phyloP scores from a whole-genome alignment of 1,284 basidiomycete species.

The Pseudozyma hubeiensis region DNA sequence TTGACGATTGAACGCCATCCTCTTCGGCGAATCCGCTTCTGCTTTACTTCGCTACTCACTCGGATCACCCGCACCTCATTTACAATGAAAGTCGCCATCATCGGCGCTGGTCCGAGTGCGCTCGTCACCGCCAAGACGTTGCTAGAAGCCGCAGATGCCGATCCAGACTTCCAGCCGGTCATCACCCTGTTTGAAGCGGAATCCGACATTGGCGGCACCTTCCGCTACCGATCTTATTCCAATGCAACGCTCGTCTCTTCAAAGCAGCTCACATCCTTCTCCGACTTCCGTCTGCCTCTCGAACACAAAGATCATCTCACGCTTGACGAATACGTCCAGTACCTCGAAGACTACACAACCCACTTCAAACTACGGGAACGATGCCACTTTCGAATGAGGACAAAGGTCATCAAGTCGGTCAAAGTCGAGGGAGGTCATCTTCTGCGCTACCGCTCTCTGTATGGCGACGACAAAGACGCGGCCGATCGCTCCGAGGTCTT shows the following conservation, averaged over 20 bases:
- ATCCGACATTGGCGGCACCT: conserved; percentile 76
- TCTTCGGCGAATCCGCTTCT: neutral
- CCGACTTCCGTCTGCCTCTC: conserved; percentile 75
- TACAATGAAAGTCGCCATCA: conserved; percentile 54
- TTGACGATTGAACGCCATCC: too few relatives aligned
- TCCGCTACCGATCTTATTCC: conserved; percentile 70
- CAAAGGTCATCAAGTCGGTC: conserved; percentile 43
- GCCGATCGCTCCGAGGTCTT: conserved; percentile 37
- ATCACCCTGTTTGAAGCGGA: conserved; percentile 72
- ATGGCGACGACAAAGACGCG: neutral
- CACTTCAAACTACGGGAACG: conserved; percentile 71
- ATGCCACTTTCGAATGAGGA: conserved; percentile 44
- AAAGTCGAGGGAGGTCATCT: conserved; percentile 41
- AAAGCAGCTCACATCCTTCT: conserved; percentile 77
- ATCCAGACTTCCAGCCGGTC: conserved; percentile 72
- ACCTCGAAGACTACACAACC: conserved; percentile 73
- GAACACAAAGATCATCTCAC: conserved; percentile 75
- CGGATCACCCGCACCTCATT: neutral
- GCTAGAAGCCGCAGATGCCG: conserved; percentile 39
- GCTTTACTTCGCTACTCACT: neutral
- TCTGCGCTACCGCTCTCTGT: conserved; percentile 19
- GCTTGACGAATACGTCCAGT: conserved; percentile 74
- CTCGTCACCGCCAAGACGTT: conserved; percentile 76
- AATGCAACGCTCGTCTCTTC: conserved; percentile 75
- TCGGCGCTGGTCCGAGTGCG: conserved; percentile 73